phyloP scores from a whole-genome alignment of 257 asterid species.

The Buddleja alternifolia region DNA sequence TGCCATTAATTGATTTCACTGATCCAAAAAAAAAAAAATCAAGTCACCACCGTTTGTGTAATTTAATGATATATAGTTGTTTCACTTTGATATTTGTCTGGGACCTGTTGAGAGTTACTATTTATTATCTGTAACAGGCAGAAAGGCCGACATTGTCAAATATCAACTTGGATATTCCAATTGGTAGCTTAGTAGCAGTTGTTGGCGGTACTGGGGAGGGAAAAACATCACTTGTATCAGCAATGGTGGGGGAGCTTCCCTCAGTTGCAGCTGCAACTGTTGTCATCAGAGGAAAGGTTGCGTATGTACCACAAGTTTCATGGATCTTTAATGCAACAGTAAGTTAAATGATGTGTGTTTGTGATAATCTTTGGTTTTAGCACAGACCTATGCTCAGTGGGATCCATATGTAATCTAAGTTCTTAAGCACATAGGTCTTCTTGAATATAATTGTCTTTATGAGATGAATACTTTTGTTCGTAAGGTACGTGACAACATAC shows the following conservation, averaged over 20 bases:
- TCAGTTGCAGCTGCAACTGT: slow-evolving; percentile 66
- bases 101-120: slow-evolving; percentile 10
- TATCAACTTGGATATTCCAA: slow-evolving; percentile 84
- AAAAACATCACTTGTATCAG: slow-evolving; percentile 92
- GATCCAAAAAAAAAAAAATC: too few species aligned
- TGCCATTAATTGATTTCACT: too few species aligned
- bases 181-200: slow-evolving; percentile 87
- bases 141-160: slow-evolving; percentile 80
- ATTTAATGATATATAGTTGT: neutral
- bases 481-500: slow-evolving; percentile 93
- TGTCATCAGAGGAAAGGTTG: slow-evolving; percentile 83
- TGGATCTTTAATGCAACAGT: slow-evolving; percentile 99
- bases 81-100: slow-evolving; percentile 10
- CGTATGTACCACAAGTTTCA: slow-evolving; percentile 94
- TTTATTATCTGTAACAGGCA: slow-evolving; percentile 47
- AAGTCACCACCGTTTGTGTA: too few species aligned
- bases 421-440: neutral
- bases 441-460: slow-evolving; percentile 18
- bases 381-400: too few species aligned
- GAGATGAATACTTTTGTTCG: slow-evolving; percentile 26
- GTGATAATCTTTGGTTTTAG: too few species aligned
- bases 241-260: slow-evolving; percentile 99
- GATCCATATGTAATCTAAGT: too few species aligned
- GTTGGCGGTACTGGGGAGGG: slow-evolving; percentile 99
- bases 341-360: slow-evolving; percentile 34